phyloP scores from a whole-genome alignment of 192 early-diverging fungal genomes.

The Umbelopsis sp. region DNA sequence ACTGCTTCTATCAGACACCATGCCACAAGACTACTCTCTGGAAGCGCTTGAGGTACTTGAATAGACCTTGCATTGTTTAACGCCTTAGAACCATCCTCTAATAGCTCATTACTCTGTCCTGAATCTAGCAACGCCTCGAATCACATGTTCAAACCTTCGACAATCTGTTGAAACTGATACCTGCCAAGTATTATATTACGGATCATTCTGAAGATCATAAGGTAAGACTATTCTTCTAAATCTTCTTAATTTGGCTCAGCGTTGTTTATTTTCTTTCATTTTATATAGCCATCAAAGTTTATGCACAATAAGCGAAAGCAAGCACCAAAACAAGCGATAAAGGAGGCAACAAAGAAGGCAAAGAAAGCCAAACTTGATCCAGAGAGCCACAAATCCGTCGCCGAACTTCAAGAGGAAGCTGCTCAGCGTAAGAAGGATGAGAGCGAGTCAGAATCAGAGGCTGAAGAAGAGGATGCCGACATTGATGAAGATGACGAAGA shows the following conservation, averaged over 20 bases:
- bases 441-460: slow-evolving; percentile 32
- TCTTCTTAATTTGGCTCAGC: neutral
- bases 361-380: slow-evolving; percentile 89
- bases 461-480: slow-evolving; percentile 40
- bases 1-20: neutral
- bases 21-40: slow-evolving; percentile 15
- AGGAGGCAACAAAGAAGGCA: slow-evolving; percentile 79
- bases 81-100: neutral
- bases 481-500: slow-evolving; percentile 41
- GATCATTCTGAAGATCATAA: slow-evolving; percentile 62
- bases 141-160: slow-evolving; percentile 72
- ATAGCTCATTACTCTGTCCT: slow-evolving; percentile 13
- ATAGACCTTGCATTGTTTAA: neutral
- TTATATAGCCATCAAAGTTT: slow-evolving; percentile 53
- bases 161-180: slow-evolving; percentile 78
- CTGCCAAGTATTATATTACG: slow-evolving; percentile 80
- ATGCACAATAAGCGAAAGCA: slow-evolving; percentile 85
- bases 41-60: slow-evolving; percentile 1
- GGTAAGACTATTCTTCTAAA: neutral
- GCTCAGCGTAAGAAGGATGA: slow-evolving; percentile 45
- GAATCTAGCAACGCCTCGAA: slow-evolving; percentile 60
- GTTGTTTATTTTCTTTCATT: neutral
- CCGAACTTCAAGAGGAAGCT: slow-evolving; percentile 67
- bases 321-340: slow-evolving; percentile 76
- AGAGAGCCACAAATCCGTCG: slow-evolving; percentile 71